Conservation (phyloP, 225 moss, liverwort and hornwort species). For the Antitrichia curtipendula region DNA sequence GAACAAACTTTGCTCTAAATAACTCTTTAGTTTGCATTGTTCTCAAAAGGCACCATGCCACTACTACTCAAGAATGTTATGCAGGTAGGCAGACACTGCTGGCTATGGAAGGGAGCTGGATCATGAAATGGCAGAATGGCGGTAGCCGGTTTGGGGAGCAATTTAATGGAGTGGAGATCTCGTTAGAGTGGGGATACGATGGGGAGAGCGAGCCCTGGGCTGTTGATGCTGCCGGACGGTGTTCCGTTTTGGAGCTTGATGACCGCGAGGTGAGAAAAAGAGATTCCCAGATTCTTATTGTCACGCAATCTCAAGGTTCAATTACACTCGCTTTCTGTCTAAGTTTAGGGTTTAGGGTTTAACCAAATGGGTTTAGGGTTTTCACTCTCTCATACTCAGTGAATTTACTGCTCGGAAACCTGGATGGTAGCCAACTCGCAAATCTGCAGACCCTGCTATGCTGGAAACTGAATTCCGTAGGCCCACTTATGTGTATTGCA, state of each 20-base stretch:
- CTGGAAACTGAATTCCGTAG: not conserved
- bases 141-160: conserved; percentile 60
- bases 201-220: conserved; percentile 50
- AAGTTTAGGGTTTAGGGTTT: not conserved
- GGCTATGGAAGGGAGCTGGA: conserved; percentile 81
- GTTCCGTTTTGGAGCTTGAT: conserved; percentile 66
- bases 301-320: not conserved
- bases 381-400: not conserved
- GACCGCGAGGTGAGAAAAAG: conserved; percentile 63
- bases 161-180: conserved; percentile 64
- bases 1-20: not conserved
- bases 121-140: conserved; percentile 48
- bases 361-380: not conserved
- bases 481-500: not conserved
- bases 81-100: conserved; percentile 62
- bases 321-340: not conserved
- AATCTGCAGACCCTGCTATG: not conserved
- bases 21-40: not conserved
- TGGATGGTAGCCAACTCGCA: not conserved
- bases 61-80: not conserved
- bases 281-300: not conserved
- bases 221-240: conserved; percentile 71
- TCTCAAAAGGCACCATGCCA: not conserved
- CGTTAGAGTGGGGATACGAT: conserved; percentile 67
- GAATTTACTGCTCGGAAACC: not conserved